Evolutionary conservation across 352 stramenopile species (phyloP).

Genomic region (Phytophthora cryptogea): DNA sequence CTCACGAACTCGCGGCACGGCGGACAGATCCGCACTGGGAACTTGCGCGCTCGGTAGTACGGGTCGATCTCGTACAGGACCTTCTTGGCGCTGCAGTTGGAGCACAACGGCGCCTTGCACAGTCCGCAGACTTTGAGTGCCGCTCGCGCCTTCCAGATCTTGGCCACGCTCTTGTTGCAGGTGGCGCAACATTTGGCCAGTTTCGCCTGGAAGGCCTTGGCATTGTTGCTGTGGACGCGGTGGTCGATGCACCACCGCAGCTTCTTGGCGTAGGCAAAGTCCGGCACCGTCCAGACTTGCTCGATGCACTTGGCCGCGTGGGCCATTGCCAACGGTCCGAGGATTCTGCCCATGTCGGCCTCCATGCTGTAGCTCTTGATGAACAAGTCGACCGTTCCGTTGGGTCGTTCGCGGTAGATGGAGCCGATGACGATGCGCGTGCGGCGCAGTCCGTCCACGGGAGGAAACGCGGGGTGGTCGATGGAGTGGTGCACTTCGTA

Average conservation of each 20-base stretch:
- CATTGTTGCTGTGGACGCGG: slow-evolving; percentile 29
- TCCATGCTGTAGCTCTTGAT: slow-evolving; percentile 51
- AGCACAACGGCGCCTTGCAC: slow-evolving; percentile 39
- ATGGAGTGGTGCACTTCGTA: slow-evolving; percentile 71
- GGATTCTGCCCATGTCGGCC: slow-evolving; percentile 37
- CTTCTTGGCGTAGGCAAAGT: slow-evolving; percentile 43
- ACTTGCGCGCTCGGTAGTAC: slow-evolving; percentile 32
- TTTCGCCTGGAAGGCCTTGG: slow-evolving; percentile 31
- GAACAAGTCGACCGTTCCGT: slow-evolving; percentile 41
- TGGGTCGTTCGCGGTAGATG: slow-evolving; percentile 33
- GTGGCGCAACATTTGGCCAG: slow-evolving; percentile 27
- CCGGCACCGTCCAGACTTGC: slow-evolving; percentile 35
- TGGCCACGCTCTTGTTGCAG: slow-evolving; percentile 25
- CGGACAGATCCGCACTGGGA: slow-evolving; percentile 30
- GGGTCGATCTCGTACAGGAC: slow-evolving; percentile 34
- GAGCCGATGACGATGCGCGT: slow-evolving; percentile 41
- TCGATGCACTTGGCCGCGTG: slow-evolving; percentile 42
- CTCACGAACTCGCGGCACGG: slow-evolving; percentile 34
- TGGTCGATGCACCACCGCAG: slow-evolving; percentile 40
- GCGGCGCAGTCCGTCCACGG: slow-evolving; percentile 38
- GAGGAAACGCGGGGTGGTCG: slow-evolving; percentile 36
- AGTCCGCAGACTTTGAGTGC: slow-evolving; percentile 25
- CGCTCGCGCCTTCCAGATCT: slow-evolving; percentile 20
- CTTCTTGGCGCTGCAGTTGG: slow-evolving; percentile 31
- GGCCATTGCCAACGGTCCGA: slow-evolving; percentile 33